Evolutionary conservation across 1,284 basidiomycete genomes (phyloP).

Genomic region (Trametes sp.): DNA sequence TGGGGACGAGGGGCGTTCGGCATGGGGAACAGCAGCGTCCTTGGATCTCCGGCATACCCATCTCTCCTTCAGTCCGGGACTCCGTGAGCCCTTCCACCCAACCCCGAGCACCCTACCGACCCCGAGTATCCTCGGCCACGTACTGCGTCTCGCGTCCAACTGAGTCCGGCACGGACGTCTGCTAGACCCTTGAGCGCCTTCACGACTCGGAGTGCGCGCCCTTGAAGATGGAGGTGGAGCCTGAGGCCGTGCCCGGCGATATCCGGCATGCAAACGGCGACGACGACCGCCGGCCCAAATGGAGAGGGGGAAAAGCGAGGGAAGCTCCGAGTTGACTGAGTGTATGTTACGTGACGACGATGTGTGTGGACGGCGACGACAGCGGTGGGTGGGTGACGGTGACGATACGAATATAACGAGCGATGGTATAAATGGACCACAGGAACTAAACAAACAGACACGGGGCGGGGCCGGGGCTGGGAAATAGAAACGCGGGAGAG

Average conservation of each 20-base stretch:
- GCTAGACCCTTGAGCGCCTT: background rate
- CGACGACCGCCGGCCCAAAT: background rate
- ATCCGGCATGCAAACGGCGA: background rate
- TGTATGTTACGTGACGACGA: slow-evolving; percentile 18
- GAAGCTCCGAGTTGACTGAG: slow-evolving; percentile 3
- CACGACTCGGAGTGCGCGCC: background rate
- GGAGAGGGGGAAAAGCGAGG: background rate
- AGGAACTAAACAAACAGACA: slow-evolving; percentile 29
- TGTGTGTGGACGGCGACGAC: slow-evolving; percentile 1
- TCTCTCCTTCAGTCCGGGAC: background rate
- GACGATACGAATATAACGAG: slow-evolving; percentile 34
- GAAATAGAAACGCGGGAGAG: background rate
- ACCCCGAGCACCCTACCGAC: background rate
- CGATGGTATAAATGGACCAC: slow-evolving; percentile 38
- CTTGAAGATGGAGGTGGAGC: background rate
- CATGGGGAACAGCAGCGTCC: background rate
- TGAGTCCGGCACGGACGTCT: background rate
- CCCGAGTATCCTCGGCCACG: background rate
- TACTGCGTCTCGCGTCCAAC: background rate
- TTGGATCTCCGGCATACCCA: background rate
- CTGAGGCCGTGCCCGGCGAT: background rate
- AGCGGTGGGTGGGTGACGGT: background rate
- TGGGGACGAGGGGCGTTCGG: no score
- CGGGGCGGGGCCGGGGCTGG: slow-evolving; percentile 9
- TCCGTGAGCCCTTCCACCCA: background rate